A percentile compares a stretch with the other conserved stretches of the same genome.
phyloP scores from a whole-genome alignment of 768 basidiomycete species.

The Amanita rubescens region DNA sequence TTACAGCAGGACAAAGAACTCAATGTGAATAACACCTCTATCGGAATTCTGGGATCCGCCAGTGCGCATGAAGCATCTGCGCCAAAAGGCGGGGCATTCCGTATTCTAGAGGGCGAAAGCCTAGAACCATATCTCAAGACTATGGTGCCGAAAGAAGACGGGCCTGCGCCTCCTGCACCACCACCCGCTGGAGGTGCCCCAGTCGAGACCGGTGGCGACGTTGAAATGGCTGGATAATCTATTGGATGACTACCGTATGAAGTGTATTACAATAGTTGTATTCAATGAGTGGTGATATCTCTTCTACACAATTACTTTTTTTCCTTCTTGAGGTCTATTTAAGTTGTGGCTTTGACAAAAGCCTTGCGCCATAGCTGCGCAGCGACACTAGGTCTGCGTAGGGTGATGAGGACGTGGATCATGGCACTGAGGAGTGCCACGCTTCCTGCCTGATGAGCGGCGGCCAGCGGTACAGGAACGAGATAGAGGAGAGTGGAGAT shows the following conservation, averaged over 20 bases:
- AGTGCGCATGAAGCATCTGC: slow-evolving; percentile 48
- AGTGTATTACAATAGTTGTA: slow-evolving; percentile 3
- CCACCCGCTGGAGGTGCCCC: slow-evolving; percentile 25
- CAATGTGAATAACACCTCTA: slow-evolving; percentile 86
- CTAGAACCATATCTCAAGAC: slow-evolving; percentile 68
- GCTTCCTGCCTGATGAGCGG: slow-evolving; percentile 93
- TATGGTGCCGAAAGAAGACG: slow-evolving; percentile 66
- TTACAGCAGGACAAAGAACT: slow-evolving; percentile 98
- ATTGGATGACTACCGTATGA: background rate
- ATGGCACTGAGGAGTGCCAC: slow-evolving; percentile 80
- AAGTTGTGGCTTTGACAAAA: background rate
- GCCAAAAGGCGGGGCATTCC: slow-evolving; percentile 58
- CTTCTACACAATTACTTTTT: slow-evolving; percentile 1
- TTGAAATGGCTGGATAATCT: slow-evolving; percentile 72
- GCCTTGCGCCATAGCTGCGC: slow-evolving; percentile 52
- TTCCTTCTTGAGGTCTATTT: background rate
- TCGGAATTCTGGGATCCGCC: slow-evolving; percentile 82
- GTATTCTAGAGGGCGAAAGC: slow-evolving; percentile 79
- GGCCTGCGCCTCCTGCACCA: slow-evolving; percentile 27
- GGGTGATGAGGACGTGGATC: slow-evolving; percentile 63
- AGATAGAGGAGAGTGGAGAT: slow-evolving; percentile 81
- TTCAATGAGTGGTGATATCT: slow-evolving; percentile 10
- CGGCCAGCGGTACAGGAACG: slow-evolving; percentile 88
- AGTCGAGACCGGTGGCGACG: slow-evolving; percentile 52
- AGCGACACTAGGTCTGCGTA: slow-evolving; percentile 62